Conservation (phyloP, 306 rosid genomes). For the Styphnolobium japonicum region DNA sequence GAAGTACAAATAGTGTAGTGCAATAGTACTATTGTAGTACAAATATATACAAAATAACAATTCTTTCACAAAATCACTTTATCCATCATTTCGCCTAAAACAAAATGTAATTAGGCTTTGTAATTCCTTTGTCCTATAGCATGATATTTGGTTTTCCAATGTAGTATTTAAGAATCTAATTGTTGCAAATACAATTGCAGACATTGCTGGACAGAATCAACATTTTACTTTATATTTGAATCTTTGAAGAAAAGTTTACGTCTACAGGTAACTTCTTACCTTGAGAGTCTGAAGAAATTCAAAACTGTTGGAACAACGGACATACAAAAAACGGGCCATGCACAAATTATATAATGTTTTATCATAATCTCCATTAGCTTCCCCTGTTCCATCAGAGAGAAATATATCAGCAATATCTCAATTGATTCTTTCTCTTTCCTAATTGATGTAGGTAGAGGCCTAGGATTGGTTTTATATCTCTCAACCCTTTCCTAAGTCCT, state of each 20-base stretch:
- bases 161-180: background rate
- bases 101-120: background rate
- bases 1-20: background rate
- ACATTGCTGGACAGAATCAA: background rate
- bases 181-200: background rate
- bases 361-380: slow-evolving; percentile 20
- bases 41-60: background rate
- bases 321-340: slow-evolving; percentile 71
- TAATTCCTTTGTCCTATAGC: background rate
- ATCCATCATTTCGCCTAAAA: background rate
- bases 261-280: slow-evolving; percentile 33
- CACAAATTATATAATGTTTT: slow-evolving; percentile 49
- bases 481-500: no score
- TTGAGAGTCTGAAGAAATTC: slow-evolving; percentile 88
- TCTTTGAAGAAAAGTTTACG: background rate
- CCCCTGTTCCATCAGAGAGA: slow-evolving; percentile 21
- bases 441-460: no score
- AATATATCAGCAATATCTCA: background rate
- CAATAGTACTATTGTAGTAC: background rate
- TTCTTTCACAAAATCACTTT: background rate
- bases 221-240: background rate
- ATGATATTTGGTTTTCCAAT: background rate
- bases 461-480: no score
- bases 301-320: slow-evolving; percentile 69
- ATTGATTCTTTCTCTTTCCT: slow-evolving; percentile 28